These are phyloP conservation scores for Tillandsia leiboldiana DNA, from an alignment of 176 grass and related monocot genomes.

Conservation along the genomic window DNA sequence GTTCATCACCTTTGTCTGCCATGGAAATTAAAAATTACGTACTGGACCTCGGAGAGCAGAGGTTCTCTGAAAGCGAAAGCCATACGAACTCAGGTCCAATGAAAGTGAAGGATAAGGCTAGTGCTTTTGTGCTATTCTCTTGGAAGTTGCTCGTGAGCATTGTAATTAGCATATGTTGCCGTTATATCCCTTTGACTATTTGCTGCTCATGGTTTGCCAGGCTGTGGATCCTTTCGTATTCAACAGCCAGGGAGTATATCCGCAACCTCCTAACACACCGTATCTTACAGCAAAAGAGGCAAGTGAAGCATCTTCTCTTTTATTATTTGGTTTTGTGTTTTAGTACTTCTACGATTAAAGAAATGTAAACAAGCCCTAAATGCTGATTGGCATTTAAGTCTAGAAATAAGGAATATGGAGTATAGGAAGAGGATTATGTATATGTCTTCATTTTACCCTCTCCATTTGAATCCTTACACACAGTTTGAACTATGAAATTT, in stretches of 20 bases:
- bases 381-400: no score
- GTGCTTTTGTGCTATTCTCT: slow-evolving; percentile 15
- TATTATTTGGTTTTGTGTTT: neutral
- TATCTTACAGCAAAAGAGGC: slow-evolving; percentile 58
- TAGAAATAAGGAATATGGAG: no score
- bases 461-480: no score
- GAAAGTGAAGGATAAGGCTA: slow-evolving; percentile 40
- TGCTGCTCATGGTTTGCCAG: slow-evolving; percentile 17
- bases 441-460: no score
- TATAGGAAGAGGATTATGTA: no score
- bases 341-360: no score
- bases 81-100: slow-evolving; percentile 36
- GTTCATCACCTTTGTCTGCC: slow-evolving; percentile 30
- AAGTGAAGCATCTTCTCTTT: slow-evolving; percentile 15
- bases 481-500: no score
- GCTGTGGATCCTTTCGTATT: slow-evolving; percentile 36
- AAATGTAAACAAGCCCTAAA: no score
- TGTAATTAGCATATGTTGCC: neutral
- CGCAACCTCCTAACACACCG: slow-evolving; percentile 40
- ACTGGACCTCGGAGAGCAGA: slow-evolving; percentile 44
- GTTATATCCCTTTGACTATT: slow-evolving; percentile 9
- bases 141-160: neutral
- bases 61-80: slow-evolving; percentile 44
- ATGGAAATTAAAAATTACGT: slow-evolving; percentile 55
- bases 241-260: slow-evolving; percentile 52